Conservation (phyloP, 345 rosid species). For the Rhodamnia rubescens region DNA sequence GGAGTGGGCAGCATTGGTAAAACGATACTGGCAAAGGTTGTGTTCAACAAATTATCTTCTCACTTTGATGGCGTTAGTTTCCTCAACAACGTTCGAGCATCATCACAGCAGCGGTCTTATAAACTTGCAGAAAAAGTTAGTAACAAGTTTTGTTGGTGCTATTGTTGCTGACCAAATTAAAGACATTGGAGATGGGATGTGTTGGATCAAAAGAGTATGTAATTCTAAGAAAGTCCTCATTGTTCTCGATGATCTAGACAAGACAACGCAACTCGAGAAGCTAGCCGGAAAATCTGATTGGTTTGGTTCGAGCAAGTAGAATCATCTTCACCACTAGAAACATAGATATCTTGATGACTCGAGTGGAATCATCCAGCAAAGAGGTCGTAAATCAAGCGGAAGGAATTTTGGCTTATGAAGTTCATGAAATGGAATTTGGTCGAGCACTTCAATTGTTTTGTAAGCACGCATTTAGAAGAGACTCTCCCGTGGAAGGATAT, state of each 20-base stretch:
- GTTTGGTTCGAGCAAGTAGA: neutral
- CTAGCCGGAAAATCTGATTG: neutral
- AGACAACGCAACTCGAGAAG: neutral
- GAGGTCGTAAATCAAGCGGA: neutral
- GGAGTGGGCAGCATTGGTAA: neutral
- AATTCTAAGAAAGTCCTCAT: neutral
- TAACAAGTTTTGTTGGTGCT: neutral
- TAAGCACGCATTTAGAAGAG: neutral
- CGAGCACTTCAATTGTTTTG: neutral
- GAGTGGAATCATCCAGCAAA: neutral
- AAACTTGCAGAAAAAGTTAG: neutral
- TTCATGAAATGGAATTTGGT: neutral
- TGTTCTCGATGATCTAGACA: neutral
- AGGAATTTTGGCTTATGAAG: neutral
- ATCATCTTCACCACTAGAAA: neutral
- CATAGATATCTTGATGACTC: neutral
- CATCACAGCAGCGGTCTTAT: neutral
- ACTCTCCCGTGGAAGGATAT: fast-evolving
- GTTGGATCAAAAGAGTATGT: neutral
- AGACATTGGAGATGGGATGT: neutral
- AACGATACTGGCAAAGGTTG: neutral
- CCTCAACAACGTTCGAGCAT: slow-evolving; percentile 9
- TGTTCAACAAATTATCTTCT: neutral
- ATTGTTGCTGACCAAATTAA: neutral
- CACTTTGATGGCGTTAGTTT: slow-evolving; percentile 11